Percentiles rank a stretch among this genome's conserved stretches.
These are phyloP conservation scores for Xylariaceae sp. DNA, from an alignment of 2,329 filamentous ascomycete genomes.

Conservation along the genomic window DNA sequence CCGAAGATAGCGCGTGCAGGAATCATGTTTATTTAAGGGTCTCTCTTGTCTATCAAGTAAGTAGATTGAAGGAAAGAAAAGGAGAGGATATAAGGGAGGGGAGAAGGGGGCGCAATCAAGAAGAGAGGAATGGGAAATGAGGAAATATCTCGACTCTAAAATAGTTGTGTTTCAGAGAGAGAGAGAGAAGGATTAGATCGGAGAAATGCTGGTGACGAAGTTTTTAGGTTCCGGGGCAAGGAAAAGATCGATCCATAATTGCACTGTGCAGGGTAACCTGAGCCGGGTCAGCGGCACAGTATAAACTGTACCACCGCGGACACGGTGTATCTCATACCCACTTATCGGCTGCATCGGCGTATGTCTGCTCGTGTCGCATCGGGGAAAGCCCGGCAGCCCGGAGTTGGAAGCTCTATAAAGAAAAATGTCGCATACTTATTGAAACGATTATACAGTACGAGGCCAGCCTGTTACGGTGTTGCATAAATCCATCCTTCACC, in stretches of 20 bases:
- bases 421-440: not conserved
- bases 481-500: not conserved
- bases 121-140: not conserved
- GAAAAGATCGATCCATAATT: not conserved
- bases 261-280: not conserved
- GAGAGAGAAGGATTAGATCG: not conserved
- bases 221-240: not conserved
- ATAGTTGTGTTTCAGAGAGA: not conserved
- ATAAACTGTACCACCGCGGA: not conserved
- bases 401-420: not conserved
- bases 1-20: conserved; percentile 38
- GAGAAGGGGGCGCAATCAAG: not conserved
- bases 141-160: not conserved
- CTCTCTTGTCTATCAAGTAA: conserved; percentile 1
- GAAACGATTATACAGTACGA: not conserved
- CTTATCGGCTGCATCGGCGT: not conserved
- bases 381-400: not conserved
- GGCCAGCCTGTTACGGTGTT: not conserved
- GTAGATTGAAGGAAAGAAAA: not conserved
- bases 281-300: not conserved
- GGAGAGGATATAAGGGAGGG: not conserved
- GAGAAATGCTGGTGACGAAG: not conserved
- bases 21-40: conserved; percentile 30
- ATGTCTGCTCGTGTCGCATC: not conserved
- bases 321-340: not conserved